Conservation (phyloP, 1,284 basidiomycete species). For the Cutaneotrichosporon dermatis region DNA sequence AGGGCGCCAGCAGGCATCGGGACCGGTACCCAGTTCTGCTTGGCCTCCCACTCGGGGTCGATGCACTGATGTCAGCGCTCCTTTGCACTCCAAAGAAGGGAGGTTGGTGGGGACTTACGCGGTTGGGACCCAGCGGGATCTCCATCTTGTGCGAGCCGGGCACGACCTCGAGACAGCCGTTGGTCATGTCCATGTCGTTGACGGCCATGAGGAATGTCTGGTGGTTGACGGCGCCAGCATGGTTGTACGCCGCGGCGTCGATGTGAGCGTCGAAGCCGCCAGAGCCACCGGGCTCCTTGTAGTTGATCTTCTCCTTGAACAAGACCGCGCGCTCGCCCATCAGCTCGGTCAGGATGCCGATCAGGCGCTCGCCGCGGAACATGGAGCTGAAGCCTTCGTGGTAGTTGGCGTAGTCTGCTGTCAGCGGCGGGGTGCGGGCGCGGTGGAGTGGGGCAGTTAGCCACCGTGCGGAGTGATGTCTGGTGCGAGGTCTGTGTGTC, state of each 20-base stretch:
- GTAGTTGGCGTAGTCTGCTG: constrained; percentile 30
- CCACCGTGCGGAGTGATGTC: no score
- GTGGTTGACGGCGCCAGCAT: constrained; percentile 27
- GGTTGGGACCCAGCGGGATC: constrained; percentile 31
- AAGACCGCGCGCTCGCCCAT: constrained; percentile 31
- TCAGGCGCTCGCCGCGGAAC: constrained; percentile 29
- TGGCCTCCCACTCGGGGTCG: constrained; percentile 28
- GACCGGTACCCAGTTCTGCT: constrained; percentile 34
- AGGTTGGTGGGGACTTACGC: constrained; percentile 5
- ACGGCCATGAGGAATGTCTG: constrained; percentile 39
- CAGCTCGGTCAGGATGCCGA: constrained; percentile 26
- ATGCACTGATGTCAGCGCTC: constrained; percentile 24
- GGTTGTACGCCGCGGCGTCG: constrained; percentile 33
- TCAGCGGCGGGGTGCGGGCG: no score
- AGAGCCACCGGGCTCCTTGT: constrained; percentile 34
- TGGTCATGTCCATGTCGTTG: constrained; percentile 34
- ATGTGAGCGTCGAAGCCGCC: constrained; percentile 43
- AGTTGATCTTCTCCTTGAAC: constrained; percentile 46
- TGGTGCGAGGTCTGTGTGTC: no score
- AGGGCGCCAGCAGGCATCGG: constrained; percentile 35
- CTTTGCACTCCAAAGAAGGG: no score
- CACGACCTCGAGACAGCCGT: constrained; percentile 43
- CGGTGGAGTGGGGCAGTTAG: no score
- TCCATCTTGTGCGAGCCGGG: constrained; percentile 28
- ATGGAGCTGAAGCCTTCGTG: constrained; percentile 32